These are phyloP conservation scores for Colletotrichum sp. DNA, from an alignment of 2,329 filamentous ascomycete species.

Conservation along the genomic window DNA sequence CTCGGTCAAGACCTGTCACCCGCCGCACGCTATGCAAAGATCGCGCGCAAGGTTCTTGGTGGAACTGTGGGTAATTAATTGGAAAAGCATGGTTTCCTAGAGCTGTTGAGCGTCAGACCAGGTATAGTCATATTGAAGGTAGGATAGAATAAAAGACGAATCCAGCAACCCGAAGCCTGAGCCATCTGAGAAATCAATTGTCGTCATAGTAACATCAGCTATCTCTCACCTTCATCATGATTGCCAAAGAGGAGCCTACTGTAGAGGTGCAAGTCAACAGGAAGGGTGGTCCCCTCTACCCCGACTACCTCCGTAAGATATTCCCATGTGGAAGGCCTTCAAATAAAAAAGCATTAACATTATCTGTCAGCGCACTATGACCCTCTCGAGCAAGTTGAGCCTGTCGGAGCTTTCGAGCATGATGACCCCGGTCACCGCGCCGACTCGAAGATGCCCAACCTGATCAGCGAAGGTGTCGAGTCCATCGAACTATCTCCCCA, in stretches of 20 bases:
- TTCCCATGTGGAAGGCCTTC: neutral
- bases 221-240: neutral
- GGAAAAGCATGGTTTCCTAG: too few species aligned
- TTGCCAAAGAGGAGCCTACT: neutral
- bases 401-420: neutral
- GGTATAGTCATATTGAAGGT: neutral
- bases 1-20: neutral
- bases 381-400: neutral
- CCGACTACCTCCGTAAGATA: neutral
- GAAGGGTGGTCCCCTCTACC: neutral
- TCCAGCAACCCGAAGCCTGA: neutral
- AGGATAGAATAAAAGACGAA: neutral
- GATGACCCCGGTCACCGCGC: neutral
- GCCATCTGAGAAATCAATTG: neutral
- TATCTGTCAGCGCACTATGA: neutral
- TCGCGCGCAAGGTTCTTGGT: neutral
- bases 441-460: neutral
- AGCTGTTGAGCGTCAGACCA: neutral
- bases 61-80: neutral
- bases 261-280: neutral
- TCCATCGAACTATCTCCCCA: neutral
- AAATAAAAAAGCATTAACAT: neutral
- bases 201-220: neutral
- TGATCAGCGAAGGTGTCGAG: neutral
- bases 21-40: neutral